Conservation (phyloP, 2,329 filamentous ascomycete species). For the Tympanopsis confertula region DNA sequence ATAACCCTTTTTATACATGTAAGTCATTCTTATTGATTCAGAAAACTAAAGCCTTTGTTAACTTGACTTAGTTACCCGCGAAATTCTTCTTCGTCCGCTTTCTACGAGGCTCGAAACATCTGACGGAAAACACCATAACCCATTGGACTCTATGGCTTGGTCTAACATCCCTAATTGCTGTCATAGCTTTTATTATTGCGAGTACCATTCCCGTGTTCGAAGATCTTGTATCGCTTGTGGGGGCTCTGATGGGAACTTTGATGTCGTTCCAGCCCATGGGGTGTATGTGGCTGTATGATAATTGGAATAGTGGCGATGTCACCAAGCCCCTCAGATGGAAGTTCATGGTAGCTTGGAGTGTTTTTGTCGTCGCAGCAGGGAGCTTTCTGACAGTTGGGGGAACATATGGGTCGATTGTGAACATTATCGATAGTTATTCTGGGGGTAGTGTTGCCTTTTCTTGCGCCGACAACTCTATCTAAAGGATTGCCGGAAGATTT, state of each 20-base stretch:
- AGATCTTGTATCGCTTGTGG: neutral
- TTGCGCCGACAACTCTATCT: neutral
- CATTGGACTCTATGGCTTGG: neutral
- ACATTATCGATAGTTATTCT: neutral
- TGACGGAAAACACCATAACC: neutral
- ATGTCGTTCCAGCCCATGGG: neutral
- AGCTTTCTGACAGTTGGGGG: neutral
- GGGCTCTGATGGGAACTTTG: neutral
- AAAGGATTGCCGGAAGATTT: too few relatives aligned
- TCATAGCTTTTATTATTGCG: neutral
- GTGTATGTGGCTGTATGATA: neutral
- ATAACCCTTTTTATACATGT: conserved; percentile 9
- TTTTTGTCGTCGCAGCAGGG: neutral
- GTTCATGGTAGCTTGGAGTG: neutral
- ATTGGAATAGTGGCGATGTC: neutral
- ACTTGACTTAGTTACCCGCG: neutral
- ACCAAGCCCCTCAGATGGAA: neutral
- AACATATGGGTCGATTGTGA: neutral
- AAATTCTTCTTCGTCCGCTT: neutral
- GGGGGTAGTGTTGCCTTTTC: neutral
- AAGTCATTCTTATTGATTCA: too few relatives aligned
- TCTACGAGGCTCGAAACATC: neutral
- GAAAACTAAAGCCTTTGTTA: too few relatives aligned
- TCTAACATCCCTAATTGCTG: neutral
- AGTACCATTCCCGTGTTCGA: neutral